Evolutionary conservation across 495 filamentous ascomycete species (phyloP), one percentile per base, ranked within the genome.

Genomic region (Venustampulla echinocandica): DNA sequence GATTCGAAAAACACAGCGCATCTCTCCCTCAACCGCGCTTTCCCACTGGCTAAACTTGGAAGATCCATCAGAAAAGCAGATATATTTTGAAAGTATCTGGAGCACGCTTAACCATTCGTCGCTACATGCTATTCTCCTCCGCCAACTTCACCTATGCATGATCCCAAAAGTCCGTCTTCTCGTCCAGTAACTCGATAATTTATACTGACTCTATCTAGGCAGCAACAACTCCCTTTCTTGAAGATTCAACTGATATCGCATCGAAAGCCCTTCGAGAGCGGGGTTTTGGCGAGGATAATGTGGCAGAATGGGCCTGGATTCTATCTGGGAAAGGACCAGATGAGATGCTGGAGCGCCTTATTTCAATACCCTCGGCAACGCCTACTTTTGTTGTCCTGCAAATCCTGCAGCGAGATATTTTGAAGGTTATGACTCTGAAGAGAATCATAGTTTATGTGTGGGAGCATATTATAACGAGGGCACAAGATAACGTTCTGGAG

Each of bases 341-440:
- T 38, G 44, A 44, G 14, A 49, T 53, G 34, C 33, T 37, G 6
- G 17, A 45, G 9, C 35, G 54, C 35, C 48, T 56, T n/a, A 17
- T 52, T 14, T 39, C 54, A 2, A 11, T 25, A 3, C 14, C 22
- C 1, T 23, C 19, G 4, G 19, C 27, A 10, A 38, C 23, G 3
- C 57, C 57, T 10, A 1, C 27, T 1, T 60, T 60, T 42, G 6
- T 60, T 5, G 24, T 60, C 0, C 22, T 53, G 7, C 36, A 42
- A 24, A 53, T 57, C 10, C 42, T 60, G 4, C 41, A 45, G 3
- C 24, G 36, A 19, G 36, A 53, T 23, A 36, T 46, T 24, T 13
- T 24, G 7, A 25, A 47, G 21, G 49, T 55, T 24, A 27, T 18
- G 38, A 35, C 27, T 24, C 35, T 59, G 13, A 42, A 38, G 9